These are phyloP conservation scores for Neofusicoccum parvum DNA, from an alignment of 2,329 filamentous ascomycete genomes.

Conservation along the genomic window DNA sequence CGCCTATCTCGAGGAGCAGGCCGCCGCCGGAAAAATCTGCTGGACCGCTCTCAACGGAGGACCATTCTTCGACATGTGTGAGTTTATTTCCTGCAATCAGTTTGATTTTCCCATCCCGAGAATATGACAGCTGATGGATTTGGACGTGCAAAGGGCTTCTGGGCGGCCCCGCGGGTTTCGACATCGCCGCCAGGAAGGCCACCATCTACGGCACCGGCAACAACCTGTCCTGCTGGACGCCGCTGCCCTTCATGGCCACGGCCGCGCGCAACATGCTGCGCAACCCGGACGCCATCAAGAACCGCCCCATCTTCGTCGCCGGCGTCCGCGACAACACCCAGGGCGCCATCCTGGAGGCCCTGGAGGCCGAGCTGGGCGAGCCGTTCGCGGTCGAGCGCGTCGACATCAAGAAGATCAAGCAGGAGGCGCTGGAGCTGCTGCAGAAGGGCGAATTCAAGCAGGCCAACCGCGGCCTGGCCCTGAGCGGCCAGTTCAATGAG, in stretches of 20 bases:
- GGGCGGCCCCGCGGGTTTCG: constrained; percentile 39
- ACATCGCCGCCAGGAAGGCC: constrained; percentile 31
- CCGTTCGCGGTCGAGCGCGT: constrained; percentile 31
- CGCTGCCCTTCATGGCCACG: constrained; percentile 29
- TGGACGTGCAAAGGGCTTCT: constrained; percentile 33
- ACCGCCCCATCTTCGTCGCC: constrained; percentile 35
- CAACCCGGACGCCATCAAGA: constrained; percentile 28
- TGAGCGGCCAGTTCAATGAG: constrained; percentile 39
- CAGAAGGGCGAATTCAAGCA: constrained; percentile 30
- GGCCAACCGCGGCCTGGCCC: constrained; percentile 34
- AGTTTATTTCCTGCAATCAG: constrained; percentile 20
- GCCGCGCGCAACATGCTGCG: constrained; percentile 36
- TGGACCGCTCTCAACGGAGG: constrained; percentile 40
- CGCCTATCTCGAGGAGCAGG: constrained; percentile 31
- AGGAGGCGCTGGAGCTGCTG: constrained; percentile 31
- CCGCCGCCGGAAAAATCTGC: constrained; percentile 26
- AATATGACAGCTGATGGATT: too few species aligned
- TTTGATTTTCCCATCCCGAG: neutral
- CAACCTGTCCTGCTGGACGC: constrained; percentile 36
- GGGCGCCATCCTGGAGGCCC: constrained; percentile 28
- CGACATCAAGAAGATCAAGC: constrained; percentile 34
- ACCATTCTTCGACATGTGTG: constrained; percentile 42
- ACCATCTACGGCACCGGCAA: constrained; percentile 40
- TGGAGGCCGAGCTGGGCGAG: constrained; percentile 29
- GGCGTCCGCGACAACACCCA: constrained; percentile 33